Evolutionary conservation across 768 basidiomycete genomes (phyloP), one percentile per base, ranked within the genome.

Genomic region (Mycena rosella): DNA sequence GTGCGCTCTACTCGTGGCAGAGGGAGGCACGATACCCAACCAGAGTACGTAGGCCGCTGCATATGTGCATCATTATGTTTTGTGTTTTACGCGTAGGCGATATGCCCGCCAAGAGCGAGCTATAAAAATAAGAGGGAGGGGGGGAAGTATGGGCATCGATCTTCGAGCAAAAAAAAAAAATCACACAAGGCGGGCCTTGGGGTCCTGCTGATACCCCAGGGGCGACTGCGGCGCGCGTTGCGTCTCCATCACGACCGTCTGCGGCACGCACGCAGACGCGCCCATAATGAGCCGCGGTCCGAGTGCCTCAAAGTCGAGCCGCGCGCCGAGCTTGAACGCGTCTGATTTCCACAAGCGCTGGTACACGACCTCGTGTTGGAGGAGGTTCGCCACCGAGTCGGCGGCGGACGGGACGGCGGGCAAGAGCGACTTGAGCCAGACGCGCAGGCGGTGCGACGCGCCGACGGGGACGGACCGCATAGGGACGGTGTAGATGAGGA

Each of bases 321-420:
- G 76, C 0, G 82, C 82, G 20, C 90, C 90, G 18, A 92, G 72
- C 73, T 88, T 90, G 75, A 91, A 88, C 18, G 79, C 77, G 72
- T 91, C 90, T 24, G 81, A 81, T 76, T 89, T 89, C 85, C 87
- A 91, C 73, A 92, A 79, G 22, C 90, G 87, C 70, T 90, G 89
- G 76, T 87, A 91, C 63, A 88, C 76, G 60, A 86, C 84, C 60
- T 78, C 75, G 34, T 1, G 14, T 15, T 11, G 49, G 18, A 4
- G n/a, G n/a, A n/a, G n/a, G n/a, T n/a, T n/a, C 18, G 72, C 72
- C 60, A 74, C 79, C 44, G 80, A 77, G 34, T 38, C 48, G 1
- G 8, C 60, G 53, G 74, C 34, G 72, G 49, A 24, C 77, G 74
- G 47, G 78, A 59, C 26, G 79, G 80, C 42, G 80, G 76, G 18